phyloP scores from a whole-genome alignment of 2,329 filamentous ascomycete genomes.

The Penicillium glabrum region DNA sequence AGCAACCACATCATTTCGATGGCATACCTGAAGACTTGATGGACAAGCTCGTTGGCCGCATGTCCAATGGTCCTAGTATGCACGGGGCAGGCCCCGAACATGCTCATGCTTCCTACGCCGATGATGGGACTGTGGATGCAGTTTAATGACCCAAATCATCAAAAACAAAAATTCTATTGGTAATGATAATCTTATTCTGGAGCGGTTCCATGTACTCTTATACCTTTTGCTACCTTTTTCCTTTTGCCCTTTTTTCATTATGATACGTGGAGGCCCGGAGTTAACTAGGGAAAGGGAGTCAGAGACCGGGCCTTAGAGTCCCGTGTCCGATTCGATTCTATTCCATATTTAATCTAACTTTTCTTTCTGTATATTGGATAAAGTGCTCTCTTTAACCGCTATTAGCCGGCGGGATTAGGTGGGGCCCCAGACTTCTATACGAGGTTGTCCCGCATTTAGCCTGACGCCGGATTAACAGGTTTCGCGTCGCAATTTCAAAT shows the following conservation, averaged over 20 bases:
- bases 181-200: slow-evolving; percentile 32
- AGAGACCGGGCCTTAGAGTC: background rate
- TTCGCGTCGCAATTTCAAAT: background rate
- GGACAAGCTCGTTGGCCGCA: slow-evolving; percentile 38
- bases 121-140: slow-evolving; percentile 32
- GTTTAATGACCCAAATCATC: slow-evolving; percentile 21
- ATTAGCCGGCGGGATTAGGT: background rate
- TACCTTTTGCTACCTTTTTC: slow-evolving; percentile 9
- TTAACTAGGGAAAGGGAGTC: background rate
- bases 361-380: background rate
- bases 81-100: slow-evolving; percentile 37
- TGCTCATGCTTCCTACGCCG: slow-evolving; percentile 29
- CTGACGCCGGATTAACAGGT: background rate
- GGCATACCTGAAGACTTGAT: slow-evolving; percentile 38
- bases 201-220: slow-evolving; percentile 12
- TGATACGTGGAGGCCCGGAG: background rate
- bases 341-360: slow-evolving; percentile 1
- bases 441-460: background rate
- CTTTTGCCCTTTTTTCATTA: slow-evolving; percentile 1
- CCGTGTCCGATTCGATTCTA: background rate
- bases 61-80: slow-evolving; percentile 33
- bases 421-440: slow-evolving; percentile 2
- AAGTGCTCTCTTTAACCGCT: background rate
- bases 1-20: slow-evolving; percentile 34
- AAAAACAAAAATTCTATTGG: slow-evolving; percentile 17